Evolutionary conservation across 2,329 filamentous ascomycete genomes (phyloP).

Genomic region (Ramularia endophylla): DNA sequence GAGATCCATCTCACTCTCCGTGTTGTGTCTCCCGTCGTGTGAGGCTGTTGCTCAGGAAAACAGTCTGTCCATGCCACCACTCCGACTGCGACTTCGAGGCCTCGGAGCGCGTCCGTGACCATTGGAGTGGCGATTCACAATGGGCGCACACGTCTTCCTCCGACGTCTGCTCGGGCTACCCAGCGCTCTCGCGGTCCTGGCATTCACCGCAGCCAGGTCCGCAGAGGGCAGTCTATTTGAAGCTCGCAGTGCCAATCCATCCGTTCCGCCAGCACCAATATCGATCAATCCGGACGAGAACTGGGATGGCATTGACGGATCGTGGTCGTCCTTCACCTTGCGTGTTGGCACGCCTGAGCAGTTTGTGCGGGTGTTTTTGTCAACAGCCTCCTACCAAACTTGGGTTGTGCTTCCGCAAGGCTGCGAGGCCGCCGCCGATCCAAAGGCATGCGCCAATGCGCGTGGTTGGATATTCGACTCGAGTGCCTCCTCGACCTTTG

Average conservation of each 20-base stretch:
- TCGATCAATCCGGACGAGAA: slow-evolving; percentile 26
- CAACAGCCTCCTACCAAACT: slow-evolving; percentile 64
- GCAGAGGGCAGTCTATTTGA: slow-evolving; percentile 10
- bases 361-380: slow-evolving; percentile 53
- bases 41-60: not conserved
- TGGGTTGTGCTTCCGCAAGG: slow-evolving; percentile 60
- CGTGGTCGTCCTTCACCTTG: slow-evolving; percentile 65
- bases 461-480: slow-evolving; percentile 57
- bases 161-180: slow-evolving; percentile 19
- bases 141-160: no score
- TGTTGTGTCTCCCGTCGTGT: not conserved
- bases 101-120: no score
- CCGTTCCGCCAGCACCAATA: slow-evolving; percentile 8
- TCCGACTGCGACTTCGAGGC: not conserved
- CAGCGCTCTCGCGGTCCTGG: slow-evolving; percentile 14
- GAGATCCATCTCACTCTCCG: not conserved
- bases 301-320: slow-evolving; percentile 58
- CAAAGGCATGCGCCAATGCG: slow-evolving; percentile 44
- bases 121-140: no score
- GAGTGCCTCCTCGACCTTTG: slow-evolving; percentile 52
- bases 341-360: slow-evolving; percentile 51
- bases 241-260: slow-evolving; percentile 9
- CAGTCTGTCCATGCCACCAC: slow-evolving; percentile 1
- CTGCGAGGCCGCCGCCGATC: slow-evolving; percentile 38
- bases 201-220: slow-evolving; percentile 6